phyloP scores from a whole-genome alignment of 225 moss, liverwort and hornwort genomes.

The Marchantia paleacea region DNA sequence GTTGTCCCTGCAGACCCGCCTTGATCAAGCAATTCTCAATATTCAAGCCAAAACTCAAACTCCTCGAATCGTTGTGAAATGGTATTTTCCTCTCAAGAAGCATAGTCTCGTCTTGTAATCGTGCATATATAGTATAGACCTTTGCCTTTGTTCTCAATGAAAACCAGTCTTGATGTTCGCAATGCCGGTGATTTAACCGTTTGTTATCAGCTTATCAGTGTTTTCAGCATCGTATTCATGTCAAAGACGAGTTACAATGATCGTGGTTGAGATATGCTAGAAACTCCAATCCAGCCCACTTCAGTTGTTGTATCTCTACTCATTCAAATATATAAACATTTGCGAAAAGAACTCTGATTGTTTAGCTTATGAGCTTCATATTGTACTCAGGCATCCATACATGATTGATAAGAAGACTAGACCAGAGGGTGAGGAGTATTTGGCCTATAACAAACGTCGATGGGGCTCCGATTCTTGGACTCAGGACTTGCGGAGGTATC shows the following conservation, averaged over 20 bases:
- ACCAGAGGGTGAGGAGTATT: slow-evolving; percentile 36
- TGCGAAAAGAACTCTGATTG: neutral
- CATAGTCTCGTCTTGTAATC: too few relatives aligned
- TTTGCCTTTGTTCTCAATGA: neutral
- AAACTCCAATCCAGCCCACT: too few relatives aligned
- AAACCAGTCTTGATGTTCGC: neutral
- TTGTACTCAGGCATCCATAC: slow-evolving; percentile 38
- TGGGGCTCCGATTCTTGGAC: slow-evolving; percentile 51
- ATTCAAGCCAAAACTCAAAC: slow-evolving; percentile 16
- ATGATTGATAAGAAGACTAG: slow-evolving; percentile 43
- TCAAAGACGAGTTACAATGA: too few relatives aligned
- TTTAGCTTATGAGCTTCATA: neutral
- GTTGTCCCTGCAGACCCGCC: slow-evolving; percentile 32
- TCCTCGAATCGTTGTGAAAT: slow-evolving; percentile 36
- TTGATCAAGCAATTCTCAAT: slow-evolving; percentile 35
- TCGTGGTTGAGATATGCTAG: too few relatives aligned
- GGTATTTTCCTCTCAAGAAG: slow-evolving; percentile 12
- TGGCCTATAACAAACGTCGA: slow-evolving; percentile 42
- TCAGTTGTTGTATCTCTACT: too few relatives aligned
- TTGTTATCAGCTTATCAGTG: too few relatives aligned
- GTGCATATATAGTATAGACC: neutral
- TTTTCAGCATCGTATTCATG: too few relatives aligned
- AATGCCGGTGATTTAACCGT: too few relatives aligned
- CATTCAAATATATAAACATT: neutral
- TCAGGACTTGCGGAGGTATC: slow-evolving; percentile 38